These are phyloP conservation scores for Diaporthe sp. DNA, from an alignment of 2,329 filamentous ascomycete genomes.

Conservation along the genomic window DNA sequence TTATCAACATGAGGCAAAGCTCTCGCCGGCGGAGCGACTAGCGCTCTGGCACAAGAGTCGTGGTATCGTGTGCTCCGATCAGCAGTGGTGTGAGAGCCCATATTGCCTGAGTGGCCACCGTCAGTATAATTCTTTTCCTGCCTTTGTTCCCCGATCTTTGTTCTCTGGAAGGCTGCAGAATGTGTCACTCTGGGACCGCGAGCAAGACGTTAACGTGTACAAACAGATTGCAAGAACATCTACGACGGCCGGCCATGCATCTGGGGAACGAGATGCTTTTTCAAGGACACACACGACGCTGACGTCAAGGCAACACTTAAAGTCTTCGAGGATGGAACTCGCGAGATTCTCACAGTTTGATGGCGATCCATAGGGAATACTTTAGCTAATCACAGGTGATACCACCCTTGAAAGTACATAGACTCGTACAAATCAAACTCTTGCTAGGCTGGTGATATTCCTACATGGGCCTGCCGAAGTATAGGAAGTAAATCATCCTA, in stretches of 20 bases:
- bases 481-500: background rate
- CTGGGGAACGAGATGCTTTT: slow-evolving; percentile 37
- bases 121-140: slow-evolving; percentile 33
- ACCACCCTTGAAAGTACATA: background rate
- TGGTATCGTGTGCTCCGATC: slow-evolving; percentile 31
- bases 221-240: slow-evolving; percentile 37
- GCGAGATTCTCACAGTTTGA: slow-evolving; percentile 21
- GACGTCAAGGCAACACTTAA: slow-evolving; percentile 34
- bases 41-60: slow-evolving; percentile 40
- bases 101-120: slow-evolving; percentile 38
- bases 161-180: no score
- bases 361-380: background rate
- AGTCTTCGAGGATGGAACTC: slow-evolving; percentile 33
- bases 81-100: slow-evolving; percentile 31
- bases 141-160: no score
- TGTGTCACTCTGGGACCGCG: no score
- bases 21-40: slow-evolving; percentile 33
- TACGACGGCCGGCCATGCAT: slow-evolving; percentile 31
- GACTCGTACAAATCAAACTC: background rate
- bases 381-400: background rate
- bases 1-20: slow-evolving; percentile 34
- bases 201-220: no score
- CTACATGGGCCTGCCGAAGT: background rate
- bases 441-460: background rate
- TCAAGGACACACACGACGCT: slow-evolving; percentile 34